Evolutionary conservation across 257 asterid species (phyloP), one percentile per base, ranked within the genome.

Genomic region (Ilex asprella): DNA sequence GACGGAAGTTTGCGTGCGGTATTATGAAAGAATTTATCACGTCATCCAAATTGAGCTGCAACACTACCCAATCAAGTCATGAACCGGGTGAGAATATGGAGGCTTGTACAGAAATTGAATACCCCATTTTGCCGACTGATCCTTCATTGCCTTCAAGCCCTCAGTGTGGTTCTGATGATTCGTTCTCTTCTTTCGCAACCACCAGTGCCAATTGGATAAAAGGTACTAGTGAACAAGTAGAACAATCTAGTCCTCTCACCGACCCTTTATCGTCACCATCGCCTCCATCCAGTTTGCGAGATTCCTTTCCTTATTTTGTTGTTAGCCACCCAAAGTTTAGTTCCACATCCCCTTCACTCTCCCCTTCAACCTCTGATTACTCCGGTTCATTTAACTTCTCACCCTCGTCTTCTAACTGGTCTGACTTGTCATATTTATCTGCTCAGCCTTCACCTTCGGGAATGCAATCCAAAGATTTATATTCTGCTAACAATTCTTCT

Each of bases 331-430:
- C 78, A n/a, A 76, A 73, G 65, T 83, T 85, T 31, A 62, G 52
- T 61, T 79, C 81, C 16, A 70, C 87, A 62, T 86, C 95, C 1
- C 94, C 94, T 1, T 78, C 86, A 16, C 79, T 81, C 63, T 92
- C 97, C n/a, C 96, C 99, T 59, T 82, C 95, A 54, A 77, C 81
- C 35, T 84, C 96, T 59, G 96, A 86, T 69, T 78, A 76, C 71
- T 80, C 95, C 21, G 80, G 95, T 66, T 86, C 94, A 15, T 89
- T 86, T 78, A 81, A 87, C 64, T 81, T 84, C 75, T 89, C 96
- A 1, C 99, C 96, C 56, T 81, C 97, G 7, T 89, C 97, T 21
- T 88, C 98, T 70, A 81, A 86, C 77, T 86, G 86, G 91, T 89
- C 96, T 10, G 93, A 92, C 76, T 70, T 79, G 67, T 77, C 94